A percentile compares a stretch with the other conserved stretches of the same genome.
Evolutionary conservation across 2,329 filamentous ascomycete genomes (phyloP).

Genomic region (Zymoseptoria ardabiliae): DNA sequence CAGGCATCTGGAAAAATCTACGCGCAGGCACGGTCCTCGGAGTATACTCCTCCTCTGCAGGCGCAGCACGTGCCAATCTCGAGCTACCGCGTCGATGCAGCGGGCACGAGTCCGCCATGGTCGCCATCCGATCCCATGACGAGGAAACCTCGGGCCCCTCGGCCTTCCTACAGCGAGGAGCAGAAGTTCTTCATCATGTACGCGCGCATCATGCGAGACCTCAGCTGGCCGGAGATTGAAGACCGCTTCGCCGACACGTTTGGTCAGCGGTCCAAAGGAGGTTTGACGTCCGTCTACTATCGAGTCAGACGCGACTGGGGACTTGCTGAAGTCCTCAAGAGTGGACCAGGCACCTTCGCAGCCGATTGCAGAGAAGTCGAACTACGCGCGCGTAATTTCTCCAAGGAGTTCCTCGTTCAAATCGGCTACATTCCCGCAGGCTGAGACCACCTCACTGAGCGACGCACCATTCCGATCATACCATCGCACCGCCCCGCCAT

Average conservation of each 20-base stretch:
- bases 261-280: conserved; percentile 24
- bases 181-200: conserved; percentile 31
- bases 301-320: conserved; percentile 29
- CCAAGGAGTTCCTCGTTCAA: conserved; percentile 22
- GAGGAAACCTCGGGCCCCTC: conserved; percentile 20
- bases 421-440: conserved; percentile 21
- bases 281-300: conserved; percentile 30
- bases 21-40: background rate
- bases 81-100: background rate
- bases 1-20: background rate
- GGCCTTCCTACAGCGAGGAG: conserved; percentile 29
- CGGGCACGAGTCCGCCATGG: background rate
- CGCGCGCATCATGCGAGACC: conserved; percentile 22
- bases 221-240: conserved; percentile 26
- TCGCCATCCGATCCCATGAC: conserved; percentile 1
- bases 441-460: background rate
- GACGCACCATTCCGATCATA: background rate
- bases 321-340: conserved; percentile 27
- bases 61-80: background rate
- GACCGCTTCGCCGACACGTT: conserved; percentile 20
- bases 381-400: conserved; percentile 22
- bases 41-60: background rate
- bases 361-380: conserved; percentile 23
- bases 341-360: conserved; percentile 19
- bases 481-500: background rate